These are phyloP conservation scores for Candida krabiensis DNA, from an alignment of 805 yeast species.

Conservation along the genomic window DNA sequence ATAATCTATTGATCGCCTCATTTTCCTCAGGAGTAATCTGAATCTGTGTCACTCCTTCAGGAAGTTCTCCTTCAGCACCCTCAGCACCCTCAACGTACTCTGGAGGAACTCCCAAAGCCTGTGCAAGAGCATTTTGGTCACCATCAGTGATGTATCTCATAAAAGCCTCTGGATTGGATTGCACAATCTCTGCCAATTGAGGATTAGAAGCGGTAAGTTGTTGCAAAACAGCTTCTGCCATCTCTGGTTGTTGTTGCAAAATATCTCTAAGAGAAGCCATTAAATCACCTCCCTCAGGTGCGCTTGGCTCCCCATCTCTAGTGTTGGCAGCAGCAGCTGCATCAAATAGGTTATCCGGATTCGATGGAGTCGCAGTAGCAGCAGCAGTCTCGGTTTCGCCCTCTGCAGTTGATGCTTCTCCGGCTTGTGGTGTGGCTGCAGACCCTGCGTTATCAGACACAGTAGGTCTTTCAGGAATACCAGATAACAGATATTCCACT, in stretches of 20 bases:
- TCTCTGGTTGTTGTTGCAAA: conserved; percentile 82
- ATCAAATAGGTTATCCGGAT: conserved; percentile 51
- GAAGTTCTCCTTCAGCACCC: conserved; percentile 40
- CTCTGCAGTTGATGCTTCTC: conserved; percentile 19
- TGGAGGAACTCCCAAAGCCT: conserved; percentile 40
- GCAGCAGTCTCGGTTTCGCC: conserved; percentile 22
- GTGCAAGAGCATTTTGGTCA: conserved; percentile 53
- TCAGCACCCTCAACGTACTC: conserved; percentile 37
- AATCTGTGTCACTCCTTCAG: conserved; percentile 50
- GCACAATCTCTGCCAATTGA: conserved; percentile 76
- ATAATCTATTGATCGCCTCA: conserved; percentile 83
- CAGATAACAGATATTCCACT: conserved; percentile 89
- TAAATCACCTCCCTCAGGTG: conserved; percentile 34
- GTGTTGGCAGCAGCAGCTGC: conserved; percentile 40
- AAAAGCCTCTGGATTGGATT: conserved; percentile 87
- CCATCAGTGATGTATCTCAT: conserved; percentile 69
- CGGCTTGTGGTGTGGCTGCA: conserved; percentile 24
- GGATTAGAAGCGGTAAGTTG: conserved; percentile 83
- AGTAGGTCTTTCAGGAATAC: conserved; percentile 63
- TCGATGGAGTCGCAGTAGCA: conserved; percentile 30
- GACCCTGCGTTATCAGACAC: conserved; percentile 15
- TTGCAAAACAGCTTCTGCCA: conserved; percentile 79
- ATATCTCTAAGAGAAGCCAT: conserved; percentile 69
- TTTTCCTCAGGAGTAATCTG: conserved; percentile 78
- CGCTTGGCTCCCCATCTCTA: conserved; percentile 33